A percentile compares a stretch with the other conserved stretches of the same genome.
Evolutionary conservation across 164 flowering plant species (phyloP).

Genomic region (Stephania japonica): DNA sequence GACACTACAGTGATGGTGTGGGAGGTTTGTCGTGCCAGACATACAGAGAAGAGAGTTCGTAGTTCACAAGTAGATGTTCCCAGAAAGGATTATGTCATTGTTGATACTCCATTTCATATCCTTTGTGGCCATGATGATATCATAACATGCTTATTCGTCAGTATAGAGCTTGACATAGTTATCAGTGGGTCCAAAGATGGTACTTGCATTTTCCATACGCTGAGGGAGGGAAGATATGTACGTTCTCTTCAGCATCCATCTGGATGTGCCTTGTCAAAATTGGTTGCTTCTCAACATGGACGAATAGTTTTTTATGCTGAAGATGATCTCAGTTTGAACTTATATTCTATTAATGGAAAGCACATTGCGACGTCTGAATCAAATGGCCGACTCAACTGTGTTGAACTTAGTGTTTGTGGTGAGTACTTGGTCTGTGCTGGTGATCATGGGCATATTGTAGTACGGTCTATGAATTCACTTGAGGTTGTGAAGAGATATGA

Average conservation of each 20-base stretch:
- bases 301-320: slow-evolving; percentile 67
- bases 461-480: slow-evolving; percentile 86
- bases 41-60: slow-evolving; percentile 55
- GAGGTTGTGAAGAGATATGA: slow-evolving; percentile 64
- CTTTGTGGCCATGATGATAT: slow-evolving; percentile 98
- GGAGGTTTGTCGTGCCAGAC: slow-evolving; percentile 57
- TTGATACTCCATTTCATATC: slow-evolving; percentile 83
- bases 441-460: slow-evolving; percentile 89
- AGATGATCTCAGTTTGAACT: slow-evolving; percentile 82
- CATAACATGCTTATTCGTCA: slow-evolving; percentile 81
- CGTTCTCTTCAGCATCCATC: slow-evolving; percentile 83
- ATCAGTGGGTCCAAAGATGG: slow-evolving; percentile 98
- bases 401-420: slow-evolving; percentile 82
- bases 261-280: slow-evolving; percentile 72
- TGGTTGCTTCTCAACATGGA: slow-evolving; percentile 85
- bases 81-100: slow-evolving; percentile 61
- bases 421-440: slow-evolving; percentile 91
- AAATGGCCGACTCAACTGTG: slow-evolving; percentile 82
- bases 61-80: slow-evolving; percentile 50
- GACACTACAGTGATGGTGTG: slow-evolving; percentile 99
- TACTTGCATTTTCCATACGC: slow-evolving; percentile 84
- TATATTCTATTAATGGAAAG: slow-evolving; percentile 87
- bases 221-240: slow-evolving; percentile 82
- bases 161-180: slow-evolving; percentile 86
- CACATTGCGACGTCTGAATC: slow-evolving; percentile 78